Base-by-base conservation (phyloP, 768 basidiomycete species). In the Boletellus emodensis region DNA sequence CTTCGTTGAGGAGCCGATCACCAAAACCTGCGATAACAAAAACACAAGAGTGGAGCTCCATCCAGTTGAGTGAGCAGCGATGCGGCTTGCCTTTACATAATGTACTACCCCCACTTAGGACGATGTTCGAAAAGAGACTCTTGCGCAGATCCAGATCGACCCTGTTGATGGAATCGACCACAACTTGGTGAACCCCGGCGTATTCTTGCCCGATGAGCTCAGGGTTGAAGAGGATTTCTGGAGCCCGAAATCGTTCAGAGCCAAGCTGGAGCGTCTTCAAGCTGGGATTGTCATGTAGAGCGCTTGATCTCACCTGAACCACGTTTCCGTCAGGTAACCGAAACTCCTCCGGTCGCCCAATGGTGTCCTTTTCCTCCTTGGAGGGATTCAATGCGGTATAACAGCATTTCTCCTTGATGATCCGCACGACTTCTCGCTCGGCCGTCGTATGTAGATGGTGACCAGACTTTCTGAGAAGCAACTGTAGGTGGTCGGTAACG, bases 341-440 rank as follows among this genome's bases (percentile, higher is more conserved):
- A 71, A 96, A 98, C 58, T 93, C 90, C 67, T 97, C 96, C 47
- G 72, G 73, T 18, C 86, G 83, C 9, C 87, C 85, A 15, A 76
- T 61, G 1, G 81, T 73, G 44, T 98, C 94, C 67, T 97, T 98
- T 72, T 97, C 94, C 68, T 98, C 96, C 69, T 98, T 97, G 2
- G 81, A 75, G 3, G 94, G 93, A 61, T 94, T 94, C 30, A 92
- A 65, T 7, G 96, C 93, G 48, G 98, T 76, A 72, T 99, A 98
- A 65, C 95, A 99, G 52, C 87, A 90, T 67, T 97, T 98, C 74
- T 99, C 96, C 70, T 99, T 99, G 71, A 98, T 96, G 44, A 90
- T 90, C 55, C 96, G 80, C 14, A 99, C 94, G 12, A 98, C 88
- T 71, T 99, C 96, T 47, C 88, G 85, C 71, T 99, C 96, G 20